phyloP scores from a whole-genome alignment of 75 land plant species.

The Larix kaempferi region DNA sequence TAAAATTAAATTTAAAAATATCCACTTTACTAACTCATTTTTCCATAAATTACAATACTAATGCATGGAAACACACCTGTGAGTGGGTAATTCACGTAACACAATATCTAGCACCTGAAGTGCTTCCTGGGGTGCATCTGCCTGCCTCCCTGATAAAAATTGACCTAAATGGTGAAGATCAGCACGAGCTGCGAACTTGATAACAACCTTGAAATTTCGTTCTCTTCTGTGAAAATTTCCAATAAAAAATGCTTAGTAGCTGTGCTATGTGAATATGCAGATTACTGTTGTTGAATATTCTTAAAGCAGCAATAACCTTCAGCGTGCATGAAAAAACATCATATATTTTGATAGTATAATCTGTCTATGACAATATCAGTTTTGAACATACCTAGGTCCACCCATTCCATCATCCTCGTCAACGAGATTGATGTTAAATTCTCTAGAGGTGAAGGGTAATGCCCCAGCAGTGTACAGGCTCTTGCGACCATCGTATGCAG shows the following conservation, averaged over 20 bases:
- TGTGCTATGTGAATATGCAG: background rate
- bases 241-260: background rate
- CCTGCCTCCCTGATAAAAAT: conserved; percentile 82
- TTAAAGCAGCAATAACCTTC: no score
- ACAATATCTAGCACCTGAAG: conserved; percentile 96
- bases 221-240: conserved; percentile 51
- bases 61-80: conserved; percentile 33
- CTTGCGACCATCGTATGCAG: conserved; percentile 91
- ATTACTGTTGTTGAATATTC: no score
- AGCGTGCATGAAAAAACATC: no score
- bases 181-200: conserved; percentile 91
- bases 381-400: conserved; percentile 28
- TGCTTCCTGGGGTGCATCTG: conserved; percentile 99
- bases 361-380: no score
- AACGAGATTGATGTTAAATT: conserved; percentile 54
- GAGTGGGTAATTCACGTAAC: conserved; percentile 86
- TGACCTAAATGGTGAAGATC: conserved; percentile 90
- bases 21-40: no score
- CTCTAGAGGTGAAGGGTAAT: conserved; percentile 65
- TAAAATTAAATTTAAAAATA: background rate
- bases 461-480: conserved; percentile 92
- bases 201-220: conserved; percentile 77
- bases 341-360: no score
- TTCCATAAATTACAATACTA: background rate
- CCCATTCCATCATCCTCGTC: conserved; percentile 84